Base-by-base conservation (phyloP, 495 filamentous ascomycete species). In the Friedmanniomyces simplex region DNA sequence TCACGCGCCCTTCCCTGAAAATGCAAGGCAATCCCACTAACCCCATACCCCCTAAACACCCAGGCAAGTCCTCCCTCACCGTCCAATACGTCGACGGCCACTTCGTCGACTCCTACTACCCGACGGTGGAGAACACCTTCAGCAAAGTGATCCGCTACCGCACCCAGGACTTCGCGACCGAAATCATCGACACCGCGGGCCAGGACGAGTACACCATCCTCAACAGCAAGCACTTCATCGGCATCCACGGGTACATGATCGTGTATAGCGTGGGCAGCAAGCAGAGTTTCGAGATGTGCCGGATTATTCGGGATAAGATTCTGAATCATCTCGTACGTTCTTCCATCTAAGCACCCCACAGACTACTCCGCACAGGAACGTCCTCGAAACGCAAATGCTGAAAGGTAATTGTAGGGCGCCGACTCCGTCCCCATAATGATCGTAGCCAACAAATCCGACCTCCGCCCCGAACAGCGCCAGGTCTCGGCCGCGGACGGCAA, bases 171-270 rank as follows among this genome's bases (percentile, higher is more conserved):
- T 97, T 81, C 71, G 87, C 89, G 53, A 95, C 89, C 39, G 93
- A 97, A 75, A 97, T 99, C 62, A 91, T 99, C 67, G 93, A 99
- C 73, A 99, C 93, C 21, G 93, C 93, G 14, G 93, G 93, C 57
- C 94, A 97, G 89, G 93, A 99, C 74, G 94, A 98, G 71, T 97
- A 98, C 74, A 91, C 86, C 67, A 96, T 97, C 65, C 77, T 98
- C 52, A 96, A 95, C 71, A 95, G 88, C 43, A 96, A 96, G 71
- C 94, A 98, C 72, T 97, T 97, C 69, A 98, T 98, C 73, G 93
- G 93, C 59, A 96, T 97, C 63, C 93, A 98, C 79, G 93, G 93
- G 39, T 98, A 98, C 74, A 91, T 98, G 81, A 84, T 98, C 50
- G 93, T 95, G 41, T 98, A 98, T 73, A 95, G 89, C 18, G 87